Evolutionary conservation across 169 alveolate species (phyloP).

Genomic region (Blepharisma undulans): DNA sequence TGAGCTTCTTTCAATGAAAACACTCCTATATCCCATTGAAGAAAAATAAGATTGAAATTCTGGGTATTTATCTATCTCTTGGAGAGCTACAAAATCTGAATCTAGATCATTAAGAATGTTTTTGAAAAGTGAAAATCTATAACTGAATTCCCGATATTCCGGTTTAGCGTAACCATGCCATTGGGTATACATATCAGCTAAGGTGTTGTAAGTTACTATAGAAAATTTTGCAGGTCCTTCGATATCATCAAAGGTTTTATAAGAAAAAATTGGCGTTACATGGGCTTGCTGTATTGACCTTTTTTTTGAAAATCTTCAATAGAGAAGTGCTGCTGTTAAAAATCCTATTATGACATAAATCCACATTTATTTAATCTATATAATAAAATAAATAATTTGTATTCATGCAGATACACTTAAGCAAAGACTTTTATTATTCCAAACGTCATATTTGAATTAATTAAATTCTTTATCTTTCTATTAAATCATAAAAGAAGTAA

Average conservation of each 20-base stretch:
- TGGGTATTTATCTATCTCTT: not conserved
- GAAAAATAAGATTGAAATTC: not conserved
- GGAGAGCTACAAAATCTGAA: slow-evolving; percentile 2
- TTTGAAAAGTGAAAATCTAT: not conserved
- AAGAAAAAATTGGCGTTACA: not conserved
- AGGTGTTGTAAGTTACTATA: not conserved
- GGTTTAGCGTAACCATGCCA: not conserved
- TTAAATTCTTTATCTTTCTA: not conserved
- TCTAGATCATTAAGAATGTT: not conserved
- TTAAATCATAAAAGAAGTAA: not conserved
- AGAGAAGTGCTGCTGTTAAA: not conserved
- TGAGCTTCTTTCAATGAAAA: not conserved
- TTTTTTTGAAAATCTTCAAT: not conserved
- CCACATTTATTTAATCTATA: not conserved
- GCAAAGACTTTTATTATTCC: too few species aligned
- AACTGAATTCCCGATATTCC: not conserved
- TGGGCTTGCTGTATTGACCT: not conserved
- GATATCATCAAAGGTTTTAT: not conserved
- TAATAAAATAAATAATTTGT: too few species aligned
- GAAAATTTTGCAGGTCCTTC: not conserved
- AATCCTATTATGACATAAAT: not conserved
- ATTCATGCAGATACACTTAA: too few species aligned
- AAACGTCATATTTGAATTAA: not conserved
- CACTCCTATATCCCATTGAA: not conserved
- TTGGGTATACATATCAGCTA: not conserved